These are phyloP conservation scores for Pleoardoris graminearum DNA, from an alignment of 2,329 filamentous ascomycete genomes.

Conservation along the genomic window DNA sequence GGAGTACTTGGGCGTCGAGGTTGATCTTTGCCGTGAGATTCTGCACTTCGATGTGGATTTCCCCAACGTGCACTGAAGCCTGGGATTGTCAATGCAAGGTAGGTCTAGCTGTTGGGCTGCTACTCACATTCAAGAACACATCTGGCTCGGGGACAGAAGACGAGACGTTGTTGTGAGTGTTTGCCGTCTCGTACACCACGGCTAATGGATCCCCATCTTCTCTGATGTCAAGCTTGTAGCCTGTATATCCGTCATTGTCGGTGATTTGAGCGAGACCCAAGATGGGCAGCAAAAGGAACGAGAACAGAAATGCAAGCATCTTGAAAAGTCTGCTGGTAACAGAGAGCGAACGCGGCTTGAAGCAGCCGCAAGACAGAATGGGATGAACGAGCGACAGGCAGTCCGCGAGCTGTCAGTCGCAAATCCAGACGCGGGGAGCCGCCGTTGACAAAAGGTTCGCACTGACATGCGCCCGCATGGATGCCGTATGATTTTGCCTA, in stretches of 20 bases:
- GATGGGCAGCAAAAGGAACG: constrained; percentile 41
- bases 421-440: constrained; percentile 19
- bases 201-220: constrained; percentile 57
- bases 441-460: constrained; percentile 26
- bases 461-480: constrained; percentile 27
- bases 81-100: background rate
- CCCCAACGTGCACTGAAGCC: constrained; percentile 60
- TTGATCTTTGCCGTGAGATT: constrained; percentile 66
- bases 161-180: constrained; percentile 52
- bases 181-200: constrained; percentile 58
- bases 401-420: constrained; percentile 21
- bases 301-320: constrained; percentile 29
- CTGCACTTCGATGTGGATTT: constrained; percentile 62
- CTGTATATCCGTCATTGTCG: constrained; percentile 56
- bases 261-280: constrained; percentile 37
- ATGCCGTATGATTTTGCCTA: constrained; percentile 26
- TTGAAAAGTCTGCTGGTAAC: constrained; percentile 10
- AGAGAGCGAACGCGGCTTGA: constrained; percentile 32
- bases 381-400: constrained; percentile 15
- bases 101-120: background rate
- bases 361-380: constrained; percentile 21
- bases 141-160: constrained; percentile 56
- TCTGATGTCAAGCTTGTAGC: constrained; percentile 56
- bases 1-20: constrained; percentile 61
- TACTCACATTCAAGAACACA: constrained; percentile 57